Percentiles rank a stretch among this genome's conserved stretches.
phyloP scores from a whole-genome alignment of 1,139 yeast genomes.

The Taiozyma sp. region DNA sequence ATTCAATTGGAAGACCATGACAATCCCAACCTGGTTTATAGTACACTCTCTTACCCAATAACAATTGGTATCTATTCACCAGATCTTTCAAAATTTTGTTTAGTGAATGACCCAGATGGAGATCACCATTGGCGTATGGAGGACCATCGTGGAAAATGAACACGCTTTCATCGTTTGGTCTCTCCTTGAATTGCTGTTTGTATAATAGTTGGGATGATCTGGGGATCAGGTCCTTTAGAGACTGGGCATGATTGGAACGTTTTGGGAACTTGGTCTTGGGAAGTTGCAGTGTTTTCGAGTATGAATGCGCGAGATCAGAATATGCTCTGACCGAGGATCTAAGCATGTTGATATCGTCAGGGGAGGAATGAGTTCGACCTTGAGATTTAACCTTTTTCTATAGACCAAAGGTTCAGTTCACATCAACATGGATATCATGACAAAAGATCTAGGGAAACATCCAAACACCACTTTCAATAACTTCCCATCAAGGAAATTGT shows the following conservation, averaged over 20 bases:
- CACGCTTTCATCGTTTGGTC: constrained; percentile 30
- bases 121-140: constrained; percentile 93
- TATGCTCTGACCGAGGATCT: background rate
- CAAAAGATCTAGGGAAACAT: background rate
- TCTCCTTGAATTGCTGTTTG: constrained; percentile 25
- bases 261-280: constrained; percentile 49
- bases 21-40: constrained; percentile 98
- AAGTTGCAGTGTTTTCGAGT: constrained; percentile 27
- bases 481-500: background rate
- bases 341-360: background rate
- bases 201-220: constrained; percentile 32
- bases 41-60: constrained; percentile 53
- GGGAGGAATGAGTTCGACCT: too few species aligned
- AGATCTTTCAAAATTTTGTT: constrained; percentile 88
- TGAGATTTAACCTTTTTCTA: too few species aligned
- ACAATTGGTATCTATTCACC: constrained; percentile 63
- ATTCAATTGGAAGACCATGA: constrained; percentile 94
- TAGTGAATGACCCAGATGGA: constrained; percentile 91
- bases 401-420: too few species aligned
- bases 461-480: constrained; percentile 5
- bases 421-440: too few species aligned
- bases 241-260: constrained; percentile 35
- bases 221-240: constrained; percentile 29
- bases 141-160: constrained; percentile 95
- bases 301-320: constrained; percentile 19